phyloP scores from a whole-genome alignment of 345 rosid species.

The Eucalyptus sp. region DNA sequence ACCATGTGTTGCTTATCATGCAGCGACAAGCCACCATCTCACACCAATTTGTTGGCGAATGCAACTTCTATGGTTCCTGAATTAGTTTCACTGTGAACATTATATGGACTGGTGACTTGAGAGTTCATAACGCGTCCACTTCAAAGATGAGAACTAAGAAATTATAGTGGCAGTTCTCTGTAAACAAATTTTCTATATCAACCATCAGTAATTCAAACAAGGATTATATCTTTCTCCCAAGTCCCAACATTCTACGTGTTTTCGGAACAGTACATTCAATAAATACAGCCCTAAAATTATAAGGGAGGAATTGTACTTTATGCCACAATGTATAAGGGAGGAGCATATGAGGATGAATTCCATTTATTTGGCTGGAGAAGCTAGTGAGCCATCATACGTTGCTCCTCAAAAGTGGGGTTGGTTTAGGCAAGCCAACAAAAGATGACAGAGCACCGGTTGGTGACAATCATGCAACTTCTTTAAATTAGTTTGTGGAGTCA shows the following conservation, averaged over 20 bases:
- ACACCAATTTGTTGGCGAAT: background rate
- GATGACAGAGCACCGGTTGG: background rate
- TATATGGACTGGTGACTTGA: background rate
- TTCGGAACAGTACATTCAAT: background rate
- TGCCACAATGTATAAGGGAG: background rate
- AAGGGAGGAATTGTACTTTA: background rate
- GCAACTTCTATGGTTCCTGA: background rate
- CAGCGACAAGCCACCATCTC: background rate
- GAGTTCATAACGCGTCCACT: background rate
- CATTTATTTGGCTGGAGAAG: background rate
- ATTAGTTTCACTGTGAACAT: background rate
- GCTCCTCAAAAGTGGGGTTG: background rate
- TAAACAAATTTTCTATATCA: background rate
- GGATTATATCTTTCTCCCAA: background rate
- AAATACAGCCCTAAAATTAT: background rate
- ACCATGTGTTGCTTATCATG: background rate
- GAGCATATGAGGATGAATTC: background rate
- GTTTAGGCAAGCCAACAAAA: background rate
- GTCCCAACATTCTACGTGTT: background rate
- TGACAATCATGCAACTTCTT: background rate
- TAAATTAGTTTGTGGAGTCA: slow-evolving; percentile 35
- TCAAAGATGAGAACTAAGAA: background rate
- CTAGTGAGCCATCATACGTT: background rate
- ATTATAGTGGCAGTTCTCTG: background rate
- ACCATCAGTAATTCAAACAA: background rate